Percentiles rank a stretch among this genome's conserved stretches.
Conservation (phyloP, 208 protist genomes). For the Polymyxa betae region DNA sequence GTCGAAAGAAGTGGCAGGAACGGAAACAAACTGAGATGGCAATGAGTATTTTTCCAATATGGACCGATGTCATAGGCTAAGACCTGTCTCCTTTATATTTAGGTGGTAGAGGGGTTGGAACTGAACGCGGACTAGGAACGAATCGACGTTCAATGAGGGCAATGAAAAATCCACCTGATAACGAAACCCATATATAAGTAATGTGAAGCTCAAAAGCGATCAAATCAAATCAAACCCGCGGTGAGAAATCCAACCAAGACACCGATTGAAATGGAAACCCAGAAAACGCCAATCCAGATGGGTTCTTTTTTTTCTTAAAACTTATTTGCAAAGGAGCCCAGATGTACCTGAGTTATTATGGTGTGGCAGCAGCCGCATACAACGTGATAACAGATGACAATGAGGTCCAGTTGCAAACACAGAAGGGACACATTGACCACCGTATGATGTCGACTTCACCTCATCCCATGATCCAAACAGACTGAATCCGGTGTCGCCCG, state of each 20-base stretch:
- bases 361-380: conserved; percentile 53
- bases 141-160: conserved; percentile 45
- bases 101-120: not conserved
- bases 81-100: not conserved
- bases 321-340: not conserved
- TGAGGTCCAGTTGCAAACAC: not conserved
- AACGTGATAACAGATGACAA: not conserved
- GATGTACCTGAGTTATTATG: conserved; percentile 1
- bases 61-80: not conserved
- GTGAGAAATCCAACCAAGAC: no score
- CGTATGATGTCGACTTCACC: not conserved
- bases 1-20: not conserved
- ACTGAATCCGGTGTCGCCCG: not conserved
- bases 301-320: not conserved
- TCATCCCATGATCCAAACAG: not conserved
- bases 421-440: not conserved
- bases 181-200: not conserved
- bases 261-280: no score
- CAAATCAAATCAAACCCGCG: no score
- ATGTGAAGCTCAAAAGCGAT: not conserved
- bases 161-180: conserved; percentile 62
- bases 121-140: not conserved
- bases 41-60: not conserved
- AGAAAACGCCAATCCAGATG: no score
- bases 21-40: not conserved